Evolutionary conservation across 78 protist species (phyloP), one percentile per base, ranked within the genome.

Genomic region (Guillardia theta): DNA sequence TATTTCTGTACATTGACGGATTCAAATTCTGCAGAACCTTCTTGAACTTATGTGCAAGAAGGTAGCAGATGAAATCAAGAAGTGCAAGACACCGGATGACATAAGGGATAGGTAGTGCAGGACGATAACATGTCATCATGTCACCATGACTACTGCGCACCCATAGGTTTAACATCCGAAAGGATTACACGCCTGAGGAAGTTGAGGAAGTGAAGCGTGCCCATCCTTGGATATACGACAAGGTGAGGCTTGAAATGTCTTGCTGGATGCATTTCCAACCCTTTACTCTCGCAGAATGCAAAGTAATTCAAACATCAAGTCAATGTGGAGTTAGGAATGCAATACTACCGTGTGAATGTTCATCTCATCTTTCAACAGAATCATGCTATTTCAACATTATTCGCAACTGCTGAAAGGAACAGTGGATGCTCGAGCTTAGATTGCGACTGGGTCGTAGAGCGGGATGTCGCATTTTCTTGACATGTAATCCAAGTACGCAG

Each of bases 141-240:
- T 1, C 6, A 24, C 27, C 70, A 27, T 58, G 39, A 15, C 10
- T 50, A 19, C 58, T 19, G 30, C 58, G 58, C 58, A 10, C 30
- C 70, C 27, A 8, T 43, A 70, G 83, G 9, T 78, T 78, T 30
- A 78, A 78, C 48, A 78, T 78, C 48, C 90, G 90, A 4, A 45
- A 78, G 48, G 90, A 78, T n/a, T 78, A 78, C 48, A 78, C 90
- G 43, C 90, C 90, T n/a, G 90, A 78, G 90, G 90, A 78, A n/a
- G 90, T 78, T n/a, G 90, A 78, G 90, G 90, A 78, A 48, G 90
- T 78, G 15, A 78, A 78, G 48, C 47, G 90, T 8, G 90, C 90
- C 24, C 90, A 78, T 30, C 90, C 90, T 43, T 78, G 90, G 90
- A 78, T 78, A 22, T 78, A 78, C 50, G 90, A 43, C 41, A 70